Conservation (phyloP, 1,284 basidiomycete genomes). For the Earliella scabrosa region DNA sequence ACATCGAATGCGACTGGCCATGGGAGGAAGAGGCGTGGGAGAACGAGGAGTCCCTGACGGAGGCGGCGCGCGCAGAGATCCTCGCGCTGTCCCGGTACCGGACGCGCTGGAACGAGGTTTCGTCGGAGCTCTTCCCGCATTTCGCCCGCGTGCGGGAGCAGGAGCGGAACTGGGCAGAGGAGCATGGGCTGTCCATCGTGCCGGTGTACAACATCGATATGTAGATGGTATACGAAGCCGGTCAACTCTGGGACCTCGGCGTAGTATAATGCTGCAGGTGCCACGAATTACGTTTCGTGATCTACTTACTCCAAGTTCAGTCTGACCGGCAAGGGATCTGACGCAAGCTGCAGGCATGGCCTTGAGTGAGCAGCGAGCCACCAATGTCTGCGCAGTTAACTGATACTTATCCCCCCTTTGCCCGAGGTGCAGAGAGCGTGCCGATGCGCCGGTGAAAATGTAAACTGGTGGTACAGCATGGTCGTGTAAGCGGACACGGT, state of each 20-base stretch:
- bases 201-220: neutral
- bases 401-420: too few species aligned
- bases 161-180: slow-evolving; percentile 2
- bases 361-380: too few species aligned
- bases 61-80: neutral
- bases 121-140: neutral
- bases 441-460: too few species aligned
- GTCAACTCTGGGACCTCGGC: neutral
- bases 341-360: too few species aligned
- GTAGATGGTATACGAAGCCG: neutral
- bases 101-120: neutral
- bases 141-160: slow-evolving; percentile 1
- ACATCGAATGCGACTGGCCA: neutral
- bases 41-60: neutral
- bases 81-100: neutral
- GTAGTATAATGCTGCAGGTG: too few species aligned
- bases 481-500: too few species aligned
- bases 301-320: neutral
- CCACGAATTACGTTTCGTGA: neutral
- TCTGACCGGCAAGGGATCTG: too few species aligned
- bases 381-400: too few species aligned
- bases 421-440: too few species aligned
- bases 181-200: neutral
- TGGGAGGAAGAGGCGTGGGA: neutral
- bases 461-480: too few species aligned